Conservation (phyloP, 164 flowering plant genomes). For the Kalanchoe fedtschenkoi region DNA sequence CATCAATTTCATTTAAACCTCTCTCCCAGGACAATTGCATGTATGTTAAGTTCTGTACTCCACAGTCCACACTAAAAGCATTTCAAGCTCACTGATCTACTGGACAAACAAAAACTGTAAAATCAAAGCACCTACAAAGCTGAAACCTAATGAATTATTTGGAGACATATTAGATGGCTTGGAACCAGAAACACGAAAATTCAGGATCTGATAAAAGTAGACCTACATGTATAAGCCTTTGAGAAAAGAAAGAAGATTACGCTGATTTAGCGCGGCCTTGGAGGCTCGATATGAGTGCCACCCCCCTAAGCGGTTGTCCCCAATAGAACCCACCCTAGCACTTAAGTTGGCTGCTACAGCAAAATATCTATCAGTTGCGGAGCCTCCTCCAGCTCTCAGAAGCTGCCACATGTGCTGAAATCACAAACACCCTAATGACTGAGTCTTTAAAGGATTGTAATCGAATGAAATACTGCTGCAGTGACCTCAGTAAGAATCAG, state of each 20-base stretch:
- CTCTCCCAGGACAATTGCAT: too few species aligned
- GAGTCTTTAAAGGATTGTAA: neutral
- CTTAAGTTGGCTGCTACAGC: conserved; percentile 87
- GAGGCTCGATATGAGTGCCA: conserved; percentile 99
- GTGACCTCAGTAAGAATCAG: too few species aligned
- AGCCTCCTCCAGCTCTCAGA: conserved; percentile 68
- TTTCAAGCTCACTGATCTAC: neutral
- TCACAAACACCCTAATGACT: conserved; percentile 3
- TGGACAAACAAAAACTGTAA: neutral
- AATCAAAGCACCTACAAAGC: neutral
- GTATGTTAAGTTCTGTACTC: too few species aligned
- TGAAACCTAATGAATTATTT: neutral
- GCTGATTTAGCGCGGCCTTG: conserved; percentile 84
- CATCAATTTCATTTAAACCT: neutral
- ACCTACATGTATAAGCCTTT: too few species aligned
- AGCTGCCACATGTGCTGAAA: conserved; percentile 95
- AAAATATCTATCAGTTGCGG: conserved; percentile 43
- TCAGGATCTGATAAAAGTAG: neutral
- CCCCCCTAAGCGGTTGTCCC: conserved; percentile 83
- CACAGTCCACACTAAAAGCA: too few species aligned
- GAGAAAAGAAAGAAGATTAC: conserved; percentile 35
- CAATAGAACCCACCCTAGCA: conserved; percentile 93
- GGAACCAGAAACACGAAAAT: too few species aligned
- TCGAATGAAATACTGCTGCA: neutral
- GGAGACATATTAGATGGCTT: neutral